These are phyloP conservation scores for Boletus huronensis DNA, from an alignment of 768 basidiomycete genomes.

Conservation along the genomic window DNA sequence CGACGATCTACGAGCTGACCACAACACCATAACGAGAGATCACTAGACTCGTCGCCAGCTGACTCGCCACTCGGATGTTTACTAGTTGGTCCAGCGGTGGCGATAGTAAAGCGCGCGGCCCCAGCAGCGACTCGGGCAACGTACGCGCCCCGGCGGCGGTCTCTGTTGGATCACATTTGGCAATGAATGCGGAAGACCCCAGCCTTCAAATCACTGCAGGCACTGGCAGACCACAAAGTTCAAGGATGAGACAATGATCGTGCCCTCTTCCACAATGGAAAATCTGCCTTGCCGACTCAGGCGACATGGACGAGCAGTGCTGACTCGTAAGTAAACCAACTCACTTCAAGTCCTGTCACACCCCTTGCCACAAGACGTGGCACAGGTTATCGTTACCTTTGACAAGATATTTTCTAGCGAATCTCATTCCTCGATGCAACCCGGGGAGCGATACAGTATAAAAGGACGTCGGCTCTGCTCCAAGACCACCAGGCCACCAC, in stretches of 20 bases:
- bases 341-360: background rate
- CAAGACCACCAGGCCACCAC: background rate
- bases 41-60: no score
- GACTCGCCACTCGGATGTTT: no score
- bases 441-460: background rate
- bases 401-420: background rate
- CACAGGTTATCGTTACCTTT: background rate
- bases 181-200: background rate
- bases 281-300: background rate
- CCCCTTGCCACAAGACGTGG: background rate
- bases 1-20: no score
- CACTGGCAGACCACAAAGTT: background rate
- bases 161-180: background rate
- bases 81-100: no score
- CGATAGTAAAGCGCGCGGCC: no score
- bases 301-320: background rate
- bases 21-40: no score
- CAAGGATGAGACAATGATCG: background rate
- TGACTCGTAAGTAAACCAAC: background rate
- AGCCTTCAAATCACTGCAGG: background rate
- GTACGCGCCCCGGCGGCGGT: no score
- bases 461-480: background rate
- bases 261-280: background rate
- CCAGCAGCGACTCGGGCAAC: no score
- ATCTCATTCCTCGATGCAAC: background rate